Evolutionary conservation across 768 basidiomycete species (phyloP), one percentile per base, ranked within the genome.

Genomic region (Pisolithus sp.): DNA sequence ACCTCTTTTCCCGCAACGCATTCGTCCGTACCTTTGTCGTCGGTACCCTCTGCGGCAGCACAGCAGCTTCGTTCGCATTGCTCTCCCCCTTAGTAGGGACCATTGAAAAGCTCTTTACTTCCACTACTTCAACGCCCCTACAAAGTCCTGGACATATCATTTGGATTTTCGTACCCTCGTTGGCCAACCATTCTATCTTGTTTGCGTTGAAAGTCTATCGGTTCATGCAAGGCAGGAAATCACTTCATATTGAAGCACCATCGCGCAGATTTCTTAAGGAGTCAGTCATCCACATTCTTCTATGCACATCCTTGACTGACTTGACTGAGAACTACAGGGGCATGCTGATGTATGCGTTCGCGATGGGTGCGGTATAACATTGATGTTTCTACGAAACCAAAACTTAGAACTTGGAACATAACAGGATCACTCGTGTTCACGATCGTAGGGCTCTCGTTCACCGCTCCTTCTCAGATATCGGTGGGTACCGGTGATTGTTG

Each of bases 211-310:
- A 57, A 30, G 13, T 59, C 23, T 53, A 57, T 45, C 61, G 55
- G 13, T 57, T 62, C 38, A 6, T 36, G 3, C 15, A 4, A 23
- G 54, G 55, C 26, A 39, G 53, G 2, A 38, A 42, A 6, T 31
- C 45, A 17, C 18, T 49, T 53, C 55, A 48, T 7, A 46, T 38
- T 23, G 20, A 53, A 15, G 50, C 57, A 6, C 40, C 57, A 9
- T 48, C 60, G 8, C 53, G 52, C 49, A 53, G 53, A 1, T 45
- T 62, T 24, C 12, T 62, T 5, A 62, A 62, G 34, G 61, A 62
- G 61, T 57, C 38, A 43, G 58, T 36, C 5, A n/a, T 10, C 5
- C 26, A 15, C 9, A 21, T 5, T 13, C 31, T 47, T 18, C 31
- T 7, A 8, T 24, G n/a, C 28, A 15, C 34, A 15, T 5, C 34